Conservation (phyloP, 176 grass and related monocot species). For the Cenchrus fungigraminus region DNA sequence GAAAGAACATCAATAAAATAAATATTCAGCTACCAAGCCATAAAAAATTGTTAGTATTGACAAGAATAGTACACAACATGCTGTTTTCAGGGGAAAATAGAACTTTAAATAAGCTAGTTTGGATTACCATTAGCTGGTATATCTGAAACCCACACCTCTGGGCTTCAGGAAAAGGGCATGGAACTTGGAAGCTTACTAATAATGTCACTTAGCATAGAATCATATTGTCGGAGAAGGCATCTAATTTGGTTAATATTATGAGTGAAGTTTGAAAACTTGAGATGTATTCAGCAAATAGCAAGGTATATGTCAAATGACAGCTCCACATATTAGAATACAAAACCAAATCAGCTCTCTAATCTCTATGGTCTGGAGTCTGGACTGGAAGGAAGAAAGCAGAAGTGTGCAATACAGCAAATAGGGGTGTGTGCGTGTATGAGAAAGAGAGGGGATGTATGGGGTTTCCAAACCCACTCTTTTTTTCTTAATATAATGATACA, state of each 20-base stretch:
- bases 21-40: slow-evolving; percentile 3
- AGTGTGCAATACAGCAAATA: not conserved
- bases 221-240: not conserved
- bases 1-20: slow-evolving; percentile 50
- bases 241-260: slow-evolving; percentile 19
- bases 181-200: slow-evolving; percentile 21
- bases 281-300: slow-evolving; percentile 28
- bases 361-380: not conserved
- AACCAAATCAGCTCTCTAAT: not conserved
- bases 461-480: too few species aligned
- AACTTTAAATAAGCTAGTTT: not conserved
- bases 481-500: too few species aligned
- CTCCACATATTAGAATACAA: slow-evolving; percentile 24
- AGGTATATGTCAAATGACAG: slow-evolving; percentile 26
- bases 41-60: not conserved
- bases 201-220: not conserved
- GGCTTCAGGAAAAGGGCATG: not conserved
- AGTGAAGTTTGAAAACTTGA: slow-evolving; percentile 23
- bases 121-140: slow-evolving; percentile 1
- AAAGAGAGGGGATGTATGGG: too few species aligned
- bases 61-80: slow-evolving; percentile 2
- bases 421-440: too few species aligned
- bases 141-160: not conserved
- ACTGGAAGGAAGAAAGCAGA: not conserved
- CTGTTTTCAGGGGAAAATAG: not conserved